Evolutionary conservation across 1,284 basidiomycete species (phyloP).

Genomic region (Cronartium ribicola): DNA sequence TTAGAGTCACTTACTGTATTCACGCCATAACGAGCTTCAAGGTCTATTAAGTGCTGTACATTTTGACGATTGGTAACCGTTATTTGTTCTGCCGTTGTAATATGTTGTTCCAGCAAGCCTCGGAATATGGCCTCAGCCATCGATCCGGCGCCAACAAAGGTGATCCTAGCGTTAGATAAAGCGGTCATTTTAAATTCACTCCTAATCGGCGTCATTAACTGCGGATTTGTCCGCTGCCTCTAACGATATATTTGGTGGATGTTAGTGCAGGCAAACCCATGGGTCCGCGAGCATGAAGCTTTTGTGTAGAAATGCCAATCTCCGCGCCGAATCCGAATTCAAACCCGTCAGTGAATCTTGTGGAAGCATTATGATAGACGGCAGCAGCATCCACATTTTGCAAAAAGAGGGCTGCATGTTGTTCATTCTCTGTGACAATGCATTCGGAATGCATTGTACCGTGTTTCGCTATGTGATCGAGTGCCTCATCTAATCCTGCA

Average conservation of each 20-base stretch:
- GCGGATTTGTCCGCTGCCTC: neutral
- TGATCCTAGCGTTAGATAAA: too few relatives aligned
- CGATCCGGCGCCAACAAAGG: too few relatives aligned
- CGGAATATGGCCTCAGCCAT: too few relatives aligned
- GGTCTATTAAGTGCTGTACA: too few relatives aligned
- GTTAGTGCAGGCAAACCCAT: neutral
- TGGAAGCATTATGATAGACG: neutral
- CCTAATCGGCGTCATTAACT: too few relatives aligned
- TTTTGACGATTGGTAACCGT: too few relatives aligned
- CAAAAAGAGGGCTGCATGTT: neutral
- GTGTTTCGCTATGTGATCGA: neutral
- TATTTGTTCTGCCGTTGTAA: too few relatives aligned
- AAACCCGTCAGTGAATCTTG: constrained; percentile 2
- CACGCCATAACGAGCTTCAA: too few relatives aligned
- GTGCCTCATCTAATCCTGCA: too few relatives aligned
- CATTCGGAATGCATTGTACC: neutral
- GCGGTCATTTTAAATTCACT: too few relatives aligned
- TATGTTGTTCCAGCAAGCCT: too few relatives aligned
- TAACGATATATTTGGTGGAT: constrained; percentile 1
- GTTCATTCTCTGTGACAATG: neutral
- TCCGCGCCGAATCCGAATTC: neutral
- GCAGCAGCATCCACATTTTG: neutral
- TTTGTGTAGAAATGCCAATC: neutral
- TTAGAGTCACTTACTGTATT: too few relatives aligned
- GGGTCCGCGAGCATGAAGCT: neutral